Conservation (phyloP, 2,329 filamentous ascomycete genomes). For the Fusarium domesticum region DNA sequence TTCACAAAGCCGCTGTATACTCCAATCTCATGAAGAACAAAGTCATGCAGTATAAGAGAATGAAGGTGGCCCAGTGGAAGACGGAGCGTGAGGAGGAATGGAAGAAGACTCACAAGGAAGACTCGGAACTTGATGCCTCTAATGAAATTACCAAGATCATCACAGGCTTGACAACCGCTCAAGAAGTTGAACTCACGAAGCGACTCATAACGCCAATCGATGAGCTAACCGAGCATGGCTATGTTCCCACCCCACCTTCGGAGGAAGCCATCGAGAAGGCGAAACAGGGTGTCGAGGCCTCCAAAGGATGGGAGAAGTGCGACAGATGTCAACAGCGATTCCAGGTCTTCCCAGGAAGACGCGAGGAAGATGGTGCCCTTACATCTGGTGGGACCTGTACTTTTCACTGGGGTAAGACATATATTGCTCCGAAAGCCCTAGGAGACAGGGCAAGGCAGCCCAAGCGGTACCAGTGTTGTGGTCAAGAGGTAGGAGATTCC, state of each 20-base stretch:
- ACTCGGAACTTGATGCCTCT: slow-evolving; percentile 31
- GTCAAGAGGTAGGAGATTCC: slow-evolving; percentile 67
- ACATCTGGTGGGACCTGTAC: slow-evolving; percentile 74
- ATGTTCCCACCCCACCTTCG: slow-evolving; percentile 67
- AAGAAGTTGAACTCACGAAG: slow-evolving; percentile 66
- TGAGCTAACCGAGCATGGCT: slow-evolving; percentile 66
- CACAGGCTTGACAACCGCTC: slow-evolving; percentile 64
- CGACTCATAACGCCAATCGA: slow-evolving; percentile 62
- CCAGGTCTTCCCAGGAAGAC: slow-evolving; percentile 84
- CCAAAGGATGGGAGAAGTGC: slow-evolving; percentile 80
- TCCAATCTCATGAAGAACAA: slow-evolving; percentile 79
- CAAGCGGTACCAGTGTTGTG: slow-evolving; percentile 75
- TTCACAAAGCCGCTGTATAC: slow-evolving; percentile 68
- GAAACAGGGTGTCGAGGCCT: slow-evolving; percentile 59
- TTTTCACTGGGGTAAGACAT: slow-evolving; percentile 74
- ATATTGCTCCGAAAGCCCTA: slow-evolving; percentile 55
- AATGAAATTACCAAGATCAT: slow-evolving; percentile 52
- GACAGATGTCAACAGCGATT: slow-evolving; percentile 85
- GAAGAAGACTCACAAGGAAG: slow-evolving; percentile 36
- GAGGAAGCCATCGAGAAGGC: slow-evolving; percentile 65
- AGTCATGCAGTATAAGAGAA: slow-evolving; percentile 72
- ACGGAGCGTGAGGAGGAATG: slow-evolving; percentile 49
- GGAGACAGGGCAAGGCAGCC: slow-evolving; percentile 57
- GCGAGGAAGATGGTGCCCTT: slow-evolving; percentile 71
- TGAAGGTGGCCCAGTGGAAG: slow-evolving; percentile 70